These are phyloP conservation scores for Boletus tylopilopsis DNA, from an alignment of 768 basidiomycete species.

Conservation along the genomic window DNA sequence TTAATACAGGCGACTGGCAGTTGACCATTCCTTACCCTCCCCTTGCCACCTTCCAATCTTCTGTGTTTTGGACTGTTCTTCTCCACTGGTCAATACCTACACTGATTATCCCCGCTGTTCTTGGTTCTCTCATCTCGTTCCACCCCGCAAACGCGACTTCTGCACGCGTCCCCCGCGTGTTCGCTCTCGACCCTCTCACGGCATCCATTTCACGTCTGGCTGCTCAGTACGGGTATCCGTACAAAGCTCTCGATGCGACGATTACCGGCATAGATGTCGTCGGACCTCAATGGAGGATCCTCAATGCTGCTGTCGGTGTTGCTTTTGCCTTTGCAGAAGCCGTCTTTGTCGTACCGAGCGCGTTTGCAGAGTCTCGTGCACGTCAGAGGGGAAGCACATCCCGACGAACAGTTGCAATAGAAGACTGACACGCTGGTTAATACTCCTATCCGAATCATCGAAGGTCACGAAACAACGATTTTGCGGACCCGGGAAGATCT, in stretches of 20 bases:
- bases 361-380: slow-evolving; percentile 29
- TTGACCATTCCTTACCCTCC: slow-evolving; percentile 48
- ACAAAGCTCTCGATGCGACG: slow-evolving; percentile 20
- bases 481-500: background rate
- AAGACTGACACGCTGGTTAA: slow-evolving; percentile 15
- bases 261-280: slow-evolving; percentile 48
- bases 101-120: slow-evolving; percentile 51
- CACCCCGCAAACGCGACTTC: slow-evolving; percentile 36
- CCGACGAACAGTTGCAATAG: slow-evolving; percentile 17
- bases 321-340: slow-evolving; percentile 71
- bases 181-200: slow-evolving; percentile 56
- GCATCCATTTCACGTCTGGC: slow-evolving; percentile 64
- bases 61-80: slow-evolving; percentile 50
- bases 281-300: slow-evolving; percentile 51
- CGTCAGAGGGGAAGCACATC: slow-evolving; percentile 22
- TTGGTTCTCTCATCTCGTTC: slow-evolving; percentile 64
- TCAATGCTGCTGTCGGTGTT: slow-evolving; percentile 51
- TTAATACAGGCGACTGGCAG: slow-evolving; percentile 7
- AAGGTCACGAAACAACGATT: background rate
- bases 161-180: slow-evolving; percentile 18
- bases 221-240: slow-evolving; percentile 57
- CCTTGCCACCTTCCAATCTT: slow-evolving; percentile 39
- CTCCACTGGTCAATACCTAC: slow-evolving; percentile 63
- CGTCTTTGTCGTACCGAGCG: slow-evolving; percentile 45
- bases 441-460: background rate